Evolutionary conservation across 352 stramenopile species (phyloP).

Genomic region (Halophytophthora polymorphica): DNA sequence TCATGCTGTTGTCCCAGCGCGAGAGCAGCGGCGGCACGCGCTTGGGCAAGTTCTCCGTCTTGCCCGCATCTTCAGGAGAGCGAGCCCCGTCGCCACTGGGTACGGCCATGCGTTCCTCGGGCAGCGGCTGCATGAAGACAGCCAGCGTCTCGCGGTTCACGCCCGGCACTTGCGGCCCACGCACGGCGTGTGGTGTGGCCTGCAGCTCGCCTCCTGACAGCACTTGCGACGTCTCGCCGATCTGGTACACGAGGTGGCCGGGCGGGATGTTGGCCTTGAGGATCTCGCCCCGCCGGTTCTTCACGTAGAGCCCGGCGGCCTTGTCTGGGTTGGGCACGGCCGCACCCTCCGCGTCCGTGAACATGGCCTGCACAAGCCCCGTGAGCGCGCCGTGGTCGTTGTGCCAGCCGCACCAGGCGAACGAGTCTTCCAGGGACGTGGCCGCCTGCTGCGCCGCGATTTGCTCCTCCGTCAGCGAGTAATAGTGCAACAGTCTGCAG

Average conservation of each 20-base stretch:
- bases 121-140: conserved; percentile 96
- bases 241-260: conserved; percentile 92
- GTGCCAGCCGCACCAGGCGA: conserved; percentile 98
- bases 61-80: conserved; percentile 37
- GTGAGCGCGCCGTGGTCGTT: conserved; percentile 96
- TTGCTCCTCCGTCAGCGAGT: conserved; percentile 71
- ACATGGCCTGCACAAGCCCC: conserved; percentile 91
- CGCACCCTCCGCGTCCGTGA: conserved; percentile 74
- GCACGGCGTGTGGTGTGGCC: conserved; percentile 90
- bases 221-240: conserved; percentile 95
- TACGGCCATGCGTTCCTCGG: conserved; percentile 76
- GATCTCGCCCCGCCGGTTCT: conserved; percentile 87
- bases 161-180: conserved; percentile 64
- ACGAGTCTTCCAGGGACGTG: conserved; percentile 60
- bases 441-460: conserved; percentile 47
- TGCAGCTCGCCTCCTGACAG: conserved; percentile 91
- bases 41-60: conserved; percentile 73
- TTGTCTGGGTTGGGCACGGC: conserved; percentile 74
- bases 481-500: conserved; percentile 93
- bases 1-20: conserved; percentile 86
- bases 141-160: conserved; percentile 92
- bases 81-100: conserved; percentile 33
- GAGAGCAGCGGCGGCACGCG: conserved; percentile 81
- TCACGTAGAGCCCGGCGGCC: conserved; percentile 91
- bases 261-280: conserved; percentile 86